Conservation (phyloP, 176 grass and related monocot species). For the Aechmea fasciata region DNA sequence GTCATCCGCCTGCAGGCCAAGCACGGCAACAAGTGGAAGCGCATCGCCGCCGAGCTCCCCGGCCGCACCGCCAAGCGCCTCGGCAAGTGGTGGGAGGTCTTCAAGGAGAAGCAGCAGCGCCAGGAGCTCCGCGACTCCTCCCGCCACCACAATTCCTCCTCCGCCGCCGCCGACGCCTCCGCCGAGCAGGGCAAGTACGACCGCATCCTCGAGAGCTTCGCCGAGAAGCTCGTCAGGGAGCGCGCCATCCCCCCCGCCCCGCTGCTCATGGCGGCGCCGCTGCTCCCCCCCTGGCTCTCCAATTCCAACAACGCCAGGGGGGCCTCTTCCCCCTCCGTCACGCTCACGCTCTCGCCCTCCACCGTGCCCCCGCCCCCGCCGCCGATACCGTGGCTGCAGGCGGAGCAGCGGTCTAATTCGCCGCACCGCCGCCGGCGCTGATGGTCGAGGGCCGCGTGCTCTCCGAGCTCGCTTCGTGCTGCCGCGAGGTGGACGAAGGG, state of each 20-base stretch:
- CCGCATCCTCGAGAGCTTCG: conserved; percentile 88
- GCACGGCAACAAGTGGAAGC: conserved; percentile 99
- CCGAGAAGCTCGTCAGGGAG: conserved; percentile 87
- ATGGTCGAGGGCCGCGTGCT: conserved; percentile 28
- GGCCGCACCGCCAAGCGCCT: conserved; percentile 79
- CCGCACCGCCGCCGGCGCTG: not conserved
- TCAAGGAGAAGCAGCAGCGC: conserved; percentile 88
- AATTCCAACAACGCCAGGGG: conserved; percentile 25
- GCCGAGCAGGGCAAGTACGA: conserved; percentile 68
- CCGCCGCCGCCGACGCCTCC: not conserved
- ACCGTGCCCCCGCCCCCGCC: conserved; percentile 13
- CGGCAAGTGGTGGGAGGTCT: conserved; percentile 99
- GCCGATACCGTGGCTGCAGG: conserved; percentile 24
- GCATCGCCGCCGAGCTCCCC: conserved; percentile 87
- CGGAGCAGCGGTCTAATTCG: conserved; percentile 32
- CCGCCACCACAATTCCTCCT: too few relatives aligned
- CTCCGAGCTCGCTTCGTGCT: conserved; percentile 59
- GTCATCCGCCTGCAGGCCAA: conserved; percentile 82
- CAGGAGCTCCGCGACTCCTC: conserved; percentile 24
- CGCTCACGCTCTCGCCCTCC: conserved; percentile 28
- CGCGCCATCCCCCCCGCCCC: conserved; percentile 12
- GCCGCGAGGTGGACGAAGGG: conserved; percentile 74
- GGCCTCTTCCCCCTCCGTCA: conserved; percentile 32
- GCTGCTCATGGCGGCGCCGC: conserved; percentile 64
- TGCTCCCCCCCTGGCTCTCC: conserved; percentile 76